These are phyloP conservation scores for Cafeteria roenbergensis DNA, from an alignment of 108 stramenopile genomes.

Conservation along the genomic window DNA sequence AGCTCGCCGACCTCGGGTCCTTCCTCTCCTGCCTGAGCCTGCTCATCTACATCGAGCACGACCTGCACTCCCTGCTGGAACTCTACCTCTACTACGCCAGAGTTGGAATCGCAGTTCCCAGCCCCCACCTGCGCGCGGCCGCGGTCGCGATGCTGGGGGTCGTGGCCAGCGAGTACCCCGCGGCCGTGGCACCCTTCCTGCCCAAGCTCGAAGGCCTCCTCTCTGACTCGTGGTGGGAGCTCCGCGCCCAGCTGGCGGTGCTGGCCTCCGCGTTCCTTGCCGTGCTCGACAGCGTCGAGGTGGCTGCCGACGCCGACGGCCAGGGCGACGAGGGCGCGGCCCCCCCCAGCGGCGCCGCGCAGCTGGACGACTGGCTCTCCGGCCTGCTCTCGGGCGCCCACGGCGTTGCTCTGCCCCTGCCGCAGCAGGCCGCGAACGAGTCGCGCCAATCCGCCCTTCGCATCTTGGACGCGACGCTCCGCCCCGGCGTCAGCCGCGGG, in stretches of 20 bases:
- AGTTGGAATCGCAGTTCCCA: conserved; percentile 11
- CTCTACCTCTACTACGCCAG: conserved; percentile 23
- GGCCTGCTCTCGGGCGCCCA: too few species aligned
- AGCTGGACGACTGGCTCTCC: too few species aligned
- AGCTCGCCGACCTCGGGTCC: neutral
- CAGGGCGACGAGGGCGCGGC: too few species aligned
- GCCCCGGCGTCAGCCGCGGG: too few species aligned
- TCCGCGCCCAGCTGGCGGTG: neutral
- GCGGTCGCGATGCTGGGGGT: conserved; percentile 23
- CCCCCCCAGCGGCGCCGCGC: too few species aligned
- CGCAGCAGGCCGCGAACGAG: too few species aligned
- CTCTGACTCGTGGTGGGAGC: conserved; percentile 13
- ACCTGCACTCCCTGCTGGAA: conserved; percentile 17
- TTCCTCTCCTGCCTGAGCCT: conserved; percentile 18
- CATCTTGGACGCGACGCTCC: too few species aligned
- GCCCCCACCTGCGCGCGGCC: conserved; percentile 21
- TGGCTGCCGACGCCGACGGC: too few species aligned
- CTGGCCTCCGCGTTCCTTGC: neutral
- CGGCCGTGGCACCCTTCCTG: neutral
- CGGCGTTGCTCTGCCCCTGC: too few species aligned
- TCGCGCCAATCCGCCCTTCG: too few species aligned
- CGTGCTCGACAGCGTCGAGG: too few species aligned
- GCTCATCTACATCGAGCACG: conserved; percentile 19
- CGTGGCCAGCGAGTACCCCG: conserved; percentile 7
- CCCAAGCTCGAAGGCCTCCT: conserved; percentile 4